Evolutionary conservation across 2,329 filamentous ascomycete genomes (phyloP).

Genomic region (Talaromyces sp.): DNA sequence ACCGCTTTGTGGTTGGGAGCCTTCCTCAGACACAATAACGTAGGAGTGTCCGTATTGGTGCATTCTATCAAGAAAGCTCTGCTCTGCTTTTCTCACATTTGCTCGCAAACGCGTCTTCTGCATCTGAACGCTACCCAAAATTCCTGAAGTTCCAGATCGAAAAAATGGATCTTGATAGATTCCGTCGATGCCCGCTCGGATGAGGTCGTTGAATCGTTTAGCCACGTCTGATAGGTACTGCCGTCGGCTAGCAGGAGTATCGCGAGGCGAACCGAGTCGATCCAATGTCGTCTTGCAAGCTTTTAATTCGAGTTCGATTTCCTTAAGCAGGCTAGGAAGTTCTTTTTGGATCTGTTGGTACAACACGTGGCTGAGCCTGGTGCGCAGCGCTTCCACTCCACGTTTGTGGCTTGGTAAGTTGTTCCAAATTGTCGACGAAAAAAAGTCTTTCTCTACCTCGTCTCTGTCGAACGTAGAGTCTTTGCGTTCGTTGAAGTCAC

Average conservation of each 20-base stretch:
- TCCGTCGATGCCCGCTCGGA: conserved; percentile 4
- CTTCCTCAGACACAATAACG: background rate
- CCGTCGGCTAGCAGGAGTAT: conserved; percentile 7
- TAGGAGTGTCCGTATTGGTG: conserved; percentile 6
- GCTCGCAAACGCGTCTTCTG: conserved; percentile 7
- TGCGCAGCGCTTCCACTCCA: conserved; percentile 27
- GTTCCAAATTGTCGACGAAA: conserved; percentile 18
- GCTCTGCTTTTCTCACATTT: conserved; percentile 3
- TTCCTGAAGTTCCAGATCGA: background rate
- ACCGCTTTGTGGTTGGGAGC: too few relatives aligned
- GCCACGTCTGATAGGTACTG: conserved; percentile 6
- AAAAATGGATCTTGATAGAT: conserved; percentile 11
- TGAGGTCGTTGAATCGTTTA: background rate
- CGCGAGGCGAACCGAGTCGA: conserved; percentile 10
- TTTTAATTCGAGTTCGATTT: conserved; percentile 15
- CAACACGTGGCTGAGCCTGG: conserved; percentile 26
- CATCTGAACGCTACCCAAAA: background rate
- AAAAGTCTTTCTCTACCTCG: conserved; percentile 19
- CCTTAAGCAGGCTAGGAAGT: conserved; percentile 17
- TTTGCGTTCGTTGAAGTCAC: conserved; percentile 21
- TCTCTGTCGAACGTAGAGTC: conserved; percentile 18
- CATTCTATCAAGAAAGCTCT: conserved; percentile 9
- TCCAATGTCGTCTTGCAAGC: conserved; percentile 15
- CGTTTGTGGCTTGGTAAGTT: conserved; percentile 17
- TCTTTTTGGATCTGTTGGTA: conserved; percentile 26